These are phyloP conservation scores for Rhodotorula babjevae DNA, from an alignment of 768 basidiomycete genomes.

Conservation along the genomic window DNA sequence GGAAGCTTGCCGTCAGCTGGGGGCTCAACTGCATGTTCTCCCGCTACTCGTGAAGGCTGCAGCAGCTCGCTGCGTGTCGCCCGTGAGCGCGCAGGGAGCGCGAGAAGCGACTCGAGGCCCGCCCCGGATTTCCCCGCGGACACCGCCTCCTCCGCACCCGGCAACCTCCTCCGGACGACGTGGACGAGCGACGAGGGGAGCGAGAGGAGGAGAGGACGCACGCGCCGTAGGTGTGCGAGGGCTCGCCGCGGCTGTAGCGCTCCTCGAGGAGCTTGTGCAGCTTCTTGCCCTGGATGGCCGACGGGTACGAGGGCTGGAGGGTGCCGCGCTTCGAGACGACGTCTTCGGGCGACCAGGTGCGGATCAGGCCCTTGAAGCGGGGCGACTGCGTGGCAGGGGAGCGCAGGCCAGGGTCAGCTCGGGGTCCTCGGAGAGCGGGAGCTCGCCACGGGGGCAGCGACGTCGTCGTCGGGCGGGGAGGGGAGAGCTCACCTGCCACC, in stretches of 20 bases:
- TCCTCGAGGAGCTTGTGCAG: slow-evolving; percentile 68
- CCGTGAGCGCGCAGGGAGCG: too few relatives aligned
- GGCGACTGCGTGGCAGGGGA: slow-evolving; percentile 56
- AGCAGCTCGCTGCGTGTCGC: too few relatives aligned
- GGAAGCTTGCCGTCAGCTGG: background rate
- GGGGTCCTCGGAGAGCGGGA: too few relatives aligned
- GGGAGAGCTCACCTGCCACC: slow-evolving; percentile 71
- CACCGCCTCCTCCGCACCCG: background rate
- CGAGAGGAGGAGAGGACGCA: slow-evolving; percentile 53
- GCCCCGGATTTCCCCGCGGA: slow-evolving; percentile 6
- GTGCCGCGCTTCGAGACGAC: slow-evolving; percentile 93
- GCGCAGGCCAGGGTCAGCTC: background rate
- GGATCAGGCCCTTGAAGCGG: slow-evolving; percentile 77
- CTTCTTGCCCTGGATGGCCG: slow-evolving; percentile 78
- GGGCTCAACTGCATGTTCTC: too few relatives aligned
- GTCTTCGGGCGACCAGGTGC: slow-evolving; percentile 87
- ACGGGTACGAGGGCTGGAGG: slow-evolving; percentile 76
- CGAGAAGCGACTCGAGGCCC: background rate
- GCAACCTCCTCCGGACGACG: background rate
- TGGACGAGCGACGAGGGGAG: background rate
- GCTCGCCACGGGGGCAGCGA: too few relatives aligned
- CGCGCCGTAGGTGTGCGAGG: slow-evolving; percentile 97
- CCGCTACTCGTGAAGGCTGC: too few relatives aligned
- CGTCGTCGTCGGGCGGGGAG: background rate
- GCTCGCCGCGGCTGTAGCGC: slow-evolving; percentile 70